Evolutionary conservation across 345 rosid genomes (phyloP).

Genomic region (Euclidium syriacum): DNA sequence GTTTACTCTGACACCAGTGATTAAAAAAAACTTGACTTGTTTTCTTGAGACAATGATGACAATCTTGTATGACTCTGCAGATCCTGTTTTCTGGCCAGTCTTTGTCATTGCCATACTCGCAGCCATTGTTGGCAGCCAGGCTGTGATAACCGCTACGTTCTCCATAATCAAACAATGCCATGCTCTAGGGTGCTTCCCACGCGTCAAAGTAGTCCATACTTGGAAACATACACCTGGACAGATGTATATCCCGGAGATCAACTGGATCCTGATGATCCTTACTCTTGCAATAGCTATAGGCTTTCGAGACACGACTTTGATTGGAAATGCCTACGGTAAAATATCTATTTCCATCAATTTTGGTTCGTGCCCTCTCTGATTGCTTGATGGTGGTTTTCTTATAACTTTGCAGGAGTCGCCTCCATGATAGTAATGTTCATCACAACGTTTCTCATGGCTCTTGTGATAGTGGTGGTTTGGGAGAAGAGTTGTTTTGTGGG

Average conservation of each 20-base stretch:
- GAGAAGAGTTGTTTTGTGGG: constrained; percentile 52
- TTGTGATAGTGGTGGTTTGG: constrained; percentile 79
- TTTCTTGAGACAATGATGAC: background rate
- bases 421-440: constrained; percentile 80
- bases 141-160: constrained; percentile 82
- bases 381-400: constrained; percentile 17
- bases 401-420: constrained; percentile 67
- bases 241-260: constrained; percentile 93
- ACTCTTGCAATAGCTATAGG: constrained; percentile 80
- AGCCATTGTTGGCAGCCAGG: constrained; percentile 88
- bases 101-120: constrained; percentile 88
- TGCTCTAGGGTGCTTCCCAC: constrained; percentile 95
- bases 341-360: background rate
- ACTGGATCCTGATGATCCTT: constrained; percentile 93
- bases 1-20: constrained; percentile 16
- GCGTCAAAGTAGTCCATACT: constrained; percentile 92
- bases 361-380: constrained; percentile 20
- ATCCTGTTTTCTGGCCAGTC: constrained; percentile 77
- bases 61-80: constrained; percentile 41
- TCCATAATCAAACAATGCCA: constrained; percentile 88
- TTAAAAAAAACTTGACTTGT: background rate
- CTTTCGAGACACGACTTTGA: constrained; percentile 64
- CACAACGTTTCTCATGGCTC: constrained; percentile 91
- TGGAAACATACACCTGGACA: constrained; percentile 79
- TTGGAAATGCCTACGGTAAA: constrained; percentile 95